Evolutionary conservation across 2,329 filamentous ascomycete species (phyloP).

Genomic region (Exophiala xenobiotica): DNA sequence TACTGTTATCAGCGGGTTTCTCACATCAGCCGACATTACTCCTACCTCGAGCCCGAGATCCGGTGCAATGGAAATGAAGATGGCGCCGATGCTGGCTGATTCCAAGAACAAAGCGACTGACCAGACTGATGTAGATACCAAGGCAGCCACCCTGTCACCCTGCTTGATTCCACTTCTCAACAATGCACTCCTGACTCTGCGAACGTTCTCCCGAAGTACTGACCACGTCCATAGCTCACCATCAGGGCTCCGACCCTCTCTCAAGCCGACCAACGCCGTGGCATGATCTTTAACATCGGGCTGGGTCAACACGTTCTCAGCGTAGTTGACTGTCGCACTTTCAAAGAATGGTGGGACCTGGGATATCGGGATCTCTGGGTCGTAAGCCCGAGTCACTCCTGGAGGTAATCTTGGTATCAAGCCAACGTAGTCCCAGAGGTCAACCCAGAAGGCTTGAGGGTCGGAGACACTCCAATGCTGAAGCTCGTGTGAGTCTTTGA

Average conservation of each 20-base stretch:
- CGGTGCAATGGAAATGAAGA: slow-evolving; percentile 45
- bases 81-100: slow-evolving; percentile 42
- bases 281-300: slow-evolving; percentile 35
- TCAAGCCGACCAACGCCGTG: slow-evolving; percentile 41
- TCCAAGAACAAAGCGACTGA: slow-evolving; percentile 43
- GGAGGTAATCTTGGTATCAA: slow-evolving; percentile 35
- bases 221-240: slow-evolving; percentile 41
- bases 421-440: slow-evolving; percentile 39
- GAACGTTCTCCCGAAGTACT: slow-evolving; percentile 39
- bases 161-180: slow-evolving; percentile 38
- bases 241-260: slow-evolving; percentile 36
- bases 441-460: slow-evolving; percentile 45
- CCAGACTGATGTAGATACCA: slow-evolving; percentile 44
- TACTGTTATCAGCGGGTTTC: slow-evolving; percentile 20
- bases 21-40: not conserved
- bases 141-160: slow-evolving; percentile 42
- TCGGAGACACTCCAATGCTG: slow-evolving; percentile 41
- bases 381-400: slow-evolving; percentile 38
- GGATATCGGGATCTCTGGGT: slow-evolving; percentile 38
- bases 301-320: slow-evolving; percentile 41
- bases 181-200: slow-evolving; percentile 40
- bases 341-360: slow-evolving; percentile 41
- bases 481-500: slow-evolving; percentile 35
- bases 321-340: slow-evolving; percentile 38
- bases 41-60: slow-evolving; percentile 38